These are phyloP conservation scores for Narthecium ossifragum DNA, from an alignment of 106 monocot genomes.

Conservation along the genomic window DNA sequence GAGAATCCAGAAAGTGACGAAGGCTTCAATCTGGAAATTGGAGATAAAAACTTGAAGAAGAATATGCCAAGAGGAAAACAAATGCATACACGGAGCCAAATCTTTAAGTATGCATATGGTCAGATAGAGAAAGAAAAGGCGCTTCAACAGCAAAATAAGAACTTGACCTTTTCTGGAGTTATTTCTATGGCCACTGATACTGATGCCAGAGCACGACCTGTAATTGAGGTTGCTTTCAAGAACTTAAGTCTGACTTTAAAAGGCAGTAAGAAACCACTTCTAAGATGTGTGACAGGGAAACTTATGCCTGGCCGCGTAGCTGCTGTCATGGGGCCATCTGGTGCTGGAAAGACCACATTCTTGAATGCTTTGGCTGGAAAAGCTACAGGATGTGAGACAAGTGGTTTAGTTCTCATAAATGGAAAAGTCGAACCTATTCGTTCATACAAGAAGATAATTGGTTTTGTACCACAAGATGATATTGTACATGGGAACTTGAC, in stretches of 20 bases:
- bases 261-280: conserved; percentile 65
- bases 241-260: conserved; percentile 70
- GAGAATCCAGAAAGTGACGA: conserved; percentile 49
- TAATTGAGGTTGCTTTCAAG: conserved; percentile 85
- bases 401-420: conserved; percentile 82
- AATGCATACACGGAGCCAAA: conserved; percentile 73
- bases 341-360: conserved; percentile 95
- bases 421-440: conserved; percentile 65
- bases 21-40: conserved; percentile 66
- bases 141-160: conserved; percentile 56
- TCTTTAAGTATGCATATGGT: conserved; percentile 95
- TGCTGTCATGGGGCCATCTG: conserved; percentile 97
- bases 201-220: conserved; percentile 43
- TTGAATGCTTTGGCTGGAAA: conserved; percentile 91
- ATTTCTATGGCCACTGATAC: conserved; percentile 72
- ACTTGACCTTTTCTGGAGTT: conserved; percentile 78
- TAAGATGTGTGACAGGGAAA: conserved; percentile 82
- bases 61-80: conserved; percentile 62
- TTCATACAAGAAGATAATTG: conserved; percentile 95
- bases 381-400: conserved; percentile 66
- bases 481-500: conserved; percentile 97
- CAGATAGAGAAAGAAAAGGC: conserved; percentile 95
- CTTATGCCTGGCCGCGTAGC: conserved; percentile 76
- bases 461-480: conserved; percentile 99
- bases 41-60: conserved; percentile 64